Base-by-base conservation (phyloP, 768 basidiomycete genomes). In the Tricholomella constricta region DNA sequence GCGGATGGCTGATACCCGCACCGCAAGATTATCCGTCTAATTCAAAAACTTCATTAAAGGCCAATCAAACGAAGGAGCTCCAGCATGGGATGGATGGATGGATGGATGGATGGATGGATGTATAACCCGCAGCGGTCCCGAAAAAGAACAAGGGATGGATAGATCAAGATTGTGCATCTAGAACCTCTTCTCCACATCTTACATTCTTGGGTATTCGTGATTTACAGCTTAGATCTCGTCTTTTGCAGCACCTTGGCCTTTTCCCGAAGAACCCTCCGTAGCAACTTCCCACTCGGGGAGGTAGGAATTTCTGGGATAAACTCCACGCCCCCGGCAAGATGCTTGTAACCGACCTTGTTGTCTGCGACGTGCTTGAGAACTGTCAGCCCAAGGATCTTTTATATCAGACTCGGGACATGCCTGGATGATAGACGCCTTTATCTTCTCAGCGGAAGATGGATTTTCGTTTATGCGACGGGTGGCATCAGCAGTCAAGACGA, bases 251-350 rank as follows among this genome's bases (percentile, higher is more conserved):
- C 23, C 48, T 70, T 77, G 4, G 79, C 81, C 23, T 75, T 67
- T n/a, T 83, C 82, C 11, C 81, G 75, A 53, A 84, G 58, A 20
- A 76, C 64, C 9, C 75, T 63, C 12, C 84, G 71, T 49, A 84
- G 65, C 1, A 83, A 62, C 46, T 83, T 83, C 29, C 86, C 86
- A 55, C 80, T 84, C 7, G 86, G 83, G 48, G 82, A 86, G 59
- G 78, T 85, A 0, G 85, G 85, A 27, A 88, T 82, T 11, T 60
- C 61, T 37, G 77, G 66, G 4, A 82, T 64, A 48, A 86, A 78
- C 56, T 81, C 78, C 10, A 88, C 80, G 0, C 84, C 84, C 3
- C 81, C 85, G 0, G 74, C 72, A 34, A 87, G 68, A 48, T 74
- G 79, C 62, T 88, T 88, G 62, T 87, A 86, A 11, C 69, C 65